Evolutionary conservation across 768 basidiomycete genomes (phyloP), one percentile per base, ranked within the genome.

Genomic region (Tylopilus felleus): DNA sequence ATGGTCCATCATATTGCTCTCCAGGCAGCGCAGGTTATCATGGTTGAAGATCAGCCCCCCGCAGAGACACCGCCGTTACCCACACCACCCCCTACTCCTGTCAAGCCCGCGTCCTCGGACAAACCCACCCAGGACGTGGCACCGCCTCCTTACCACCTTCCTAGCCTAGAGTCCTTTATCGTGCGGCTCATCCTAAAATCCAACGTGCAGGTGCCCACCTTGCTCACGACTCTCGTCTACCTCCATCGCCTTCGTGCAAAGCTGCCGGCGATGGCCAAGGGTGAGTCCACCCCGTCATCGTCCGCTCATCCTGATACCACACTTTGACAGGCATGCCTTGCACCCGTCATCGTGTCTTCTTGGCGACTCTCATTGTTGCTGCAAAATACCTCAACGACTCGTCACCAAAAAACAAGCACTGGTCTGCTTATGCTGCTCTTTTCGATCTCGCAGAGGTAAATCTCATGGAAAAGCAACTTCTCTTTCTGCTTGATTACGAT

Each of bases 301-400:
- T 47, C 35, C 38, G 43, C 56, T 17, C 16, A 9, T 17, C 53
- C 52, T 69, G 47, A 56, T 39, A 13, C 47, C 49, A 33, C 49
- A 33, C 51, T 42, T 53, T 23, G 5, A 40, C 55, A 78, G 79
- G 93, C 45, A 85, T 93, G 77, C 82, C 88, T 22, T 97, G 93
- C 71, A 96, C 96, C 21, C 83, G 93, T 33, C 96, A 98, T 67
- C 86, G 96, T 45, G 88, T 99, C 49, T 98, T 99, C 74, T 81
- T 99, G 61, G 96, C 96, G 22, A 87, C 90, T 1, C 86, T 99
- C 62, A 98, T 99, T 71, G 89, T 93, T 39, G 86, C 96, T 22
- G 88, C 93, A 58, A 99, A 99, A 74, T 98, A 98, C 72, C 84
- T 98, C 66, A 97, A 99, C 72, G 93, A 95, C 72, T 88, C 89